phyloP scores from a whole-genome alignment of 306 rosid species.

The Casuarina glauca region DNA sequence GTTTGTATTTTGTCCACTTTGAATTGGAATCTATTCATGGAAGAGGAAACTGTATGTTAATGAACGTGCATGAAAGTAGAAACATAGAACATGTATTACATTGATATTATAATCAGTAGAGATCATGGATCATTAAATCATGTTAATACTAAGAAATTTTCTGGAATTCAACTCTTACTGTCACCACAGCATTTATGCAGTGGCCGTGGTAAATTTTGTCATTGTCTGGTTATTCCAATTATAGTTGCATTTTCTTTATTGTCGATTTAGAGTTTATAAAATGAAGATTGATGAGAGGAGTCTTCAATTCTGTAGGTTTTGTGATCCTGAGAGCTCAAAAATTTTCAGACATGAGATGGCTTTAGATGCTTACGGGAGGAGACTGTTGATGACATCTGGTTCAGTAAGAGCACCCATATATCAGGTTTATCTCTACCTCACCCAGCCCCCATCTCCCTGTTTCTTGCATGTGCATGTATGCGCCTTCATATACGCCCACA shows the following conservation, averaged over 20 bases:
- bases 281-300: background rate
- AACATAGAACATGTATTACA: too few species aligned
- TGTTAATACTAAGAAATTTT: background rate
- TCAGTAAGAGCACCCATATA: constrained; percentile 85
- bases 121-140: background rate
- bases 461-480: background rate
- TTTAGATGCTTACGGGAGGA: constrained; percentile 79
- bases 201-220: background rate
- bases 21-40: too few species aligned
- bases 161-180: background rate
- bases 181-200: background rate
- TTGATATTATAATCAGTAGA: background rate
- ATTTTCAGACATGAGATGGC: constrained; percentile 89
- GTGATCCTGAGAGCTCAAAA: constrained; percentile 58
- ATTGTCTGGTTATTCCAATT: background rate
- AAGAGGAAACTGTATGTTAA: too few species aligned
- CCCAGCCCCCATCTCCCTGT: background rate
- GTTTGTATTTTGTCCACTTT: too few species aligned
- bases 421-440: constrained; percentile 54
- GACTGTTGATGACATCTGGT: constrained; percentile 78
- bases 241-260: background rate
- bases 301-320: constrained; percentile 46
- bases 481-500: background rate
- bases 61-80: too few species aligned
- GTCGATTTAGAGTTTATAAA: background rate